Conservation (phyloP, 1,139 yeast species). For the Schwanniomyces etchellsii region DNA sequence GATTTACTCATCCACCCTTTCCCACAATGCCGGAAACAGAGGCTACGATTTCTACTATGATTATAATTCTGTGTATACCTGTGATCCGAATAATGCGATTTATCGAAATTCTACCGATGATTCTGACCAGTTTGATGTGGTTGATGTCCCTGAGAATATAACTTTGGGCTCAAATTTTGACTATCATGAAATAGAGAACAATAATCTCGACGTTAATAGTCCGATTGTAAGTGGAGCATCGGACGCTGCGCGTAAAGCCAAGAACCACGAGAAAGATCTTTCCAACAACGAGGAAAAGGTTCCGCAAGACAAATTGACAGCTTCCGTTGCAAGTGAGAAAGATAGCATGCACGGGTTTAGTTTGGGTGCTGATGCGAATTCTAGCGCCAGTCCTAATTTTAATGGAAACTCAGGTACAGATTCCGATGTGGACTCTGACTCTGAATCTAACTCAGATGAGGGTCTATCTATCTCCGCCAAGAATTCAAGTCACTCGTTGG, state of each 20-base stretch:
- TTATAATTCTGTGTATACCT: constrained; percentile 75
- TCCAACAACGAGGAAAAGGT: constrained; percentile 4
- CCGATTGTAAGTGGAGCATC: not conserved
- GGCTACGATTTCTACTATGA: constrained; percentile 85
- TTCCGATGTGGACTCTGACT: constrained; percentile 9
- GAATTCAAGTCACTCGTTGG: constrained; percentile 41
- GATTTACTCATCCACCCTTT: constrained; percentile 54
- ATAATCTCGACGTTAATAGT: constrained; percentile 3
- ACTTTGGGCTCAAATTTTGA: constrained; percentile 37
- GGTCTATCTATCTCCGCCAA: constrained; percentile 39
- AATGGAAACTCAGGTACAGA: constrained; percentile 6
- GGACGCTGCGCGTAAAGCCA: too few relatives aligned
- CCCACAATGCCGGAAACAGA: constrained; percentile 73
- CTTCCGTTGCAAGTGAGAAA: constrained; percentile 7
- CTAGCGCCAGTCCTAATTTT: not conserved
- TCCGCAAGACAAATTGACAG: constrained; percentile 15
- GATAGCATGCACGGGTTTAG: not conserved
- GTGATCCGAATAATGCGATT: constrained; percentile 45
- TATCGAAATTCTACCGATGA: constrained; percentile 18
- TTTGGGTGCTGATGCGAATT: not conserved
- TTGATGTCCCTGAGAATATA: constrained; percentile 42
- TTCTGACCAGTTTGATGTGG: constrained; percentile 31
- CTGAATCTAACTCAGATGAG: constrained; percentile 22
- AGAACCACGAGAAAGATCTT: too few relatives aligned
- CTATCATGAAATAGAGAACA: constrained; percentile 25